Evolutionary conservation across 2,329 filamentous ascomycete genomes (phyloP).

Genomic region (Penicillium vulpinum): DNA sequence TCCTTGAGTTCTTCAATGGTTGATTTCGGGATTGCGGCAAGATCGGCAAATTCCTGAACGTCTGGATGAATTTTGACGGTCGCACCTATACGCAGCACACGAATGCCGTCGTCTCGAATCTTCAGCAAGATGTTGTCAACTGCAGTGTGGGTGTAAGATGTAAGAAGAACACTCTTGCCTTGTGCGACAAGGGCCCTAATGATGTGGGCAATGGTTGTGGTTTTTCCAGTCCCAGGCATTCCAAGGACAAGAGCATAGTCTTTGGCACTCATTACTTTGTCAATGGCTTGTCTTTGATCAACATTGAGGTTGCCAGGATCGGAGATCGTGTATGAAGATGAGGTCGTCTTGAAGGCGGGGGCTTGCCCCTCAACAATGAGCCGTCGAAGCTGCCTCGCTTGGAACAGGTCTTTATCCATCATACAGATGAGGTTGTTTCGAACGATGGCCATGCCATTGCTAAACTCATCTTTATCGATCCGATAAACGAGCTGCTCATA

Average conservation of each 20-base stretch:
- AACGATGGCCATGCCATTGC: conserved; percentile 93
- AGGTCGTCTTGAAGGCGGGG: conserved; percentile 69
- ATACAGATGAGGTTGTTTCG: conserved; percentile 91
- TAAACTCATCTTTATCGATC: conserved; percentile 96
- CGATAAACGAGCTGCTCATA: conserved; percentile 67
- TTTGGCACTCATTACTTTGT: conserved; percentile 92
- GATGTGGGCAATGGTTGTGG: conserved; percentile 96
- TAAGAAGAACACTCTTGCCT: conserved; percentile 87
- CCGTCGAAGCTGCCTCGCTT: conserved; percentile 69
- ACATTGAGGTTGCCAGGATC: conserved; percentile 68
- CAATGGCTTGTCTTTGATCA: conserved; percentile 81
- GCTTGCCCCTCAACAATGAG: conserved; percentile 75
- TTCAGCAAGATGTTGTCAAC: conserved; percentile 98
- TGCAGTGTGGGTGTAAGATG: conserved; percentile 95
- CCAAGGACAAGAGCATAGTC: conserved; percentile 97
- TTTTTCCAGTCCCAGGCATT: conserved; percentile 98
- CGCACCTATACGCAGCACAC: conserved; percentile 81
- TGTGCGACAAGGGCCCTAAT: conserved; percentile 85
- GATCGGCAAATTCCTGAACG: conserved; percentile 78
- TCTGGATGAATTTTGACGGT: conserved; percentile 83
- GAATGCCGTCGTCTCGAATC: conserved; percentile 73
- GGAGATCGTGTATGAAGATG: conserved; percentile 64
- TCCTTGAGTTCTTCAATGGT: conserved; percentile 80
- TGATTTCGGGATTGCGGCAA: conserved; percentile 71
- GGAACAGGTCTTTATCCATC: conserved; percentile 76